Evolutionary conservation across 2,329 filamentous ascomycete genomes (phyloP), one percentile per base, ranked within the genome.

Genomic region (Hypoxylon sp.): DNA sequence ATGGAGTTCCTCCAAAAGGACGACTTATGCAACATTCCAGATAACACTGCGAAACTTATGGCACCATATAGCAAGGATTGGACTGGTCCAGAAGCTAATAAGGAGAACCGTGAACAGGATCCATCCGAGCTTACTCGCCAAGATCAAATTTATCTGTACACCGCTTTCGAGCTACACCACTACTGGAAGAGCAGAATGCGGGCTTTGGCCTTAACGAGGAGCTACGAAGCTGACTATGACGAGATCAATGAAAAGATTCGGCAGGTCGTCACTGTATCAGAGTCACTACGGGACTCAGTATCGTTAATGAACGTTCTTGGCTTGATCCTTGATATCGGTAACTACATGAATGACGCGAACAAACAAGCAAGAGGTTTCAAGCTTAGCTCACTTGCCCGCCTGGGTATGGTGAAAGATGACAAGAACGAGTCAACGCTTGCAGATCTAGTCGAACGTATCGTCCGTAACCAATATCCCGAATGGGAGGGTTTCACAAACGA

Each of bases 291-390:
- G 52, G 94, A 97, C 78, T 98, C 94, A 1, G 94, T 97, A 26
- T 92, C 94, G 26, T 83, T 99, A 75, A 97, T 98, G 91, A 98
- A 97, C 73, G 94, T 99, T 51, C 88, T 99, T 63, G 94, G 95
- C 66, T 87, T 98, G 69, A 99, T 99, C 80, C 85, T 99, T 75
- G 95, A 98, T 80, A 97, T 99, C 77, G 96, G 96, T 80, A 99
- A 99, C 81, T 99, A 97, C 86, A 99, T 99, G 96, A 99, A 99
- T 84, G 96, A 98, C 78, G 92, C 94, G 61, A 98, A 98, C 83
- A 99, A 99, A 84, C 96, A 98, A 82, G 96, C 96, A 3, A 93
- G 92, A 64, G 96, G 96, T 70, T 99, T 99, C 90, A 99, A 99
- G 84, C 89, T 99, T 13, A 96, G 94, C 77, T 98, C 96, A 5